Conservation (phyloP, 2,329 filamentous ascomycete genomes). For the Cytospora mali region DNA sequence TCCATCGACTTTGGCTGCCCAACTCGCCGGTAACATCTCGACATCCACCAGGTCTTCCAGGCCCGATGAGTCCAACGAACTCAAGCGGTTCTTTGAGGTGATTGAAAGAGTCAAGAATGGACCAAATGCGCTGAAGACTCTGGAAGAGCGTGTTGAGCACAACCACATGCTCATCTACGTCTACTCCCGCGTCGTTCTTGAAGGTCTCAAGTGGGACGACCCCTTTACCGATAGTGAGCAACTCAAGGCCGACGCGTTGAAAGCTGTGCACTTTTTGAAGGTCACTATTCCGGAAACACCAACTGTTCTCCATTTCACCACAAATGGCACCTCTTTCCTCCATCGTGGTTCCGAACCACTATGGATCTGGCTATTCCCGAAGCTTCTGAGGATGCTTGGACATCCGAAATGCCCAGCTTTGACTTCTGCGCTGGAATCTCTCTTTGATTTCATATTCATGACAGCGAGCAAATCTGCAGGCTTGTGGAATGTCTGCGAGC, state of each 20-base stretch:
- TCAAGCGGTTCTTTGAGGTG: conserved; percentile 67
- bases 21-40: conserved; percentile 81
- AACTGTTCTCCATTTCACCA: conserved; percentile 58
- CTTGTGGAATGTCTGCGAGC: conserved; percentile 52
- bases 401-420: conserved; percentile 52
- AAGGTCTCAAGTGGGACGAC: conserved; percentile 68
- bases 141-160: conserved; percentile 69
- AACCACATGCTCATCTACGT: conserved; percentile 87
- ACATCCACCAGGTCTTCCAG: conserved; percentile 63
- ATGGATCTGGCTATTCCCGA: conserved; percentile 67
- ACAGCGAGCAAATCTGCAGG: conserved; percentile 46
- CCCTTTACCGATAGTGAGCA: conserved; percentile 63
- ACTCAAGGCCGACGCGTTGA: conserved; percentile 61
- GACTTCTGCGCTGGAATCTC: conserved; percentile 52
- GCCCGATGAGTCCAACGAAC: conserved; percentile 70
- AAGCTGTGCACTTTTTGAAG: conserved; percentile 77
- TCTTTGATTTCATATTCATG: conserved; percentile 54
- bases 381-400: conserved; percentile 59
- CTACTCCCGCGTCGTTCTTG: conserved; percentile 77
- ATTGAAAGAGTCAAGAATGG: conserved; percentile 59
- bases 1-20: conserved; percentile 83
- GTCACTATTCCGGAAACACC: conserved; percentile 77
- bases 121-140: conserved; percentile 57
- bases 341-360: conserved; percentile 62
- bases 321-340: conserved; percentile 46